phyloP scores from a whole-genome alignment of 345 rosid genomes.

The Eucalyptus sp. region DNA sequence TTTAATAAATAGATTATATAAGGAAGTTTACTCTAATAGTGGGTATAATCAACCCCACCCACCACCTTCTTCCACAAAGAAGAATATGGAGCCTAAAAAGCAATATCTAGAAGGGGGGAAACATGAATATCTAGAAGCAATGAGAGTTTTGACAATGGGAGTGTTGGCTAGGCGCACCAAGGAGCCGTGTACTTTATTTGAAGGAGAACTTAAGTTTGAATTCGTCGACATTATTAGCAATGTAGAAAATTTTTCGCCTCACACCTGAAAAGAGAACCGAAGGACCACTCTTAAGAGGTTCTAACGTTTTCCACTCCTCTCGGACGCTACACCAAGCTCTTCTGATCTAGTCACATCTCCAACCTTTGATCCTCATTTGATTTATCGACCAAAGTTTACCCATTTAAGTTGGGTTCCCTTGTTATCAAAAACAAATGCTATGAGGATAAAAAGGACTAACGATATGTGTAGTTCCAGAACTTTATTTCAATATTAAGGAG shows the following conservation, averaged over 20 bases:
- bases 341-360: too few species aligned
- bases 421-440: too few species aligned
- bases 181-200: not conserved
- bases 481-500: not conserved
- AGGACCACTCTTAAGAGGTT: too few species aligned
- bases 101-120: not conserved
- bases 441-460: too few species aligned
- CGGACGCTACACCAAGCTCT: too few species aligned
- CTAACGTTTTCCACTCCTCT: too few species aligned
- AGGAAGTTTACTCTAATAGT: not conserved
- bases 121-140: not conserved
- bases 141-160: not conserved
- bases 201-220: not conserved
- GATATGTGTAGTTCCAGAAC: too few species aligned
- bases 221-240: not conserved
- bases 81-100: not conserved
- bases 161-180: not conserved
- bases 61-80: not conserved
- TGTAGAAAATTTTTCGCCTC: too few species aligned
- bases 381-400: too few species aligned
- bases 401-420: too few species aligned
- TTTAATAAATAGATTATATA: not conserved
- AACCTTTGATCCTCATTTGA: too few species aligned
- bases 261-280: not conserved
- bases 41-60: not conserved